Evolutionary conservation across 805 yeast species (phyloP), one percentile per base, ranked within the genome.

Genomic region (Saturnispora dispora): DNA sequence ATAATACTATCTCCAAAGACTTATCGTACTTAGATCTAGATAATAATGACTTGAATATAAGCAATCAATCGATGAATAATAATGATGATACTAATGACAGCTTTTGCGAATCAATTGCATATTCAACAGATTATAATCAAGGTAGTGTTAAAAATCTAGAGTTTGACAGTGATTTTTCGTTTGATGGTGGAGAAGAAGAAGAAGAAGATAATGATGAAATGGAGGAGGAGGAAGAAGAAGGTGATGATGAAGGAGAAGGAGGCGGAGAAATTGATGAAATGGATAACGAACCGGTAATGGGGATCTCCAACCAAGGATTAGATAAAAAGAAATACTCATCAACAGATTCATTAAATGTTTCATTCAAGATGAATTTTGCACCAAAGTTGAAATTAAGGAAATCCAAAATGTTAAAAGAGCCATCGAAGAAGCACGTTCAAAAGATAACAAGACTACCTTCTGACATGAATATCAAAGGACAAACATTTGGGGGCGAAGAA

Each of bases 131-230:
- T 25, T 54, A 57, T 18, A 52, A 57, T 27, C 58, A 45, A 8
- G 63, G 63, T 22, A 62, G 60, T 15, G 58, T 58, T 11, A 65
- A 61, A 32, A 59, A 56, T 47, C 57, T 64, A n/a, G 68, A 65
- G 45, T 45, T 64, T 35, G 68, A 64, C 2, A 64, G 60, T 44
- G 60, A 63, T 7, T 63, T 60, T 52, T 57, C 63, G 13, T 54
- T 52, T 22, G 58, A 55, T 8, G 63, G 53, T 20, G 47, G 17
- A 30, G 56, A 51, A 6, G 53, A 51, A 17, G 58, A 55, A 13
- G 60, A 52, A 15, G 55, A 48, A n/a, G 57, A 48, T 2, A 55
- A 53, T 18, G 52, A 50, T 4, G 51, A 46, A 3, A 39, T 28
- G 18, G 42, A 32, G 10, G 52, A 56, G 11, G 60, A 51, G 25